A percentile compares a stretch with the other conserved stretches of the same genome.
Conservation (phyloP, 176 grass and related monocot species). For the Cocos nucifera region DNA sequence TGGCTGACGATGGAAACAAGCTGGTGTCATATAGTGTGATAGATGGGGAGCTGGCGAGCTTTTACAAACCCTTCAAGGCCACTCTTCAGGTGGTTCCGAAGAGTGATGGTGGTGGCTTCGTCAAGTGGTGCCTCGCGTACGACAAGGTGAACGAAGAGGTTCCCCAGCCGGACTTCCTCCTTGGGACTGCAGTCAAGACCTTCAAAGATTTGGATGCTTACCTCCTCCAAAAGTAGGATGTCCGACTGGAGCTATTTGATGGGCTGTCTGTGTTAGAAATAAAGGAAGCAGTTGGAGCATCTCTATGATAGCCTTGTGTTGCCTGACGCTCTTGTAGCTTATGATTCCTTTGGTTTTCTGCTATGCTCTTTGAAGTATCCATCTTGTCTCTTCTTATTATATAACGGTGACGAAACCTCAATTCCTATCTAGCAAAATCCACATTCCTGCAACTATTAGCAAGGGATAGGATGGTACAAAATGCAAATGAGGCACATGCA, state of each 20-base stretch:
- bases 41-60: conserved; percentile 57
- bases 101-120: conserved; percentile 27
- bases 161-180: conserved; percentile 57
- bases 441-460: too few relatives aligned
- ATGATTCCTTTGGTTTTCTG: too few relatives aligned
- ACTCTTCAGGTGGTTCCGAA: conserved; percentile 42
- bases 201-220: conserved; percentile 75
- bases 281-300: too few relatives aligned
- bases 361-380: too few relatives aligned
- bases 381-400: too few relatives aligned
- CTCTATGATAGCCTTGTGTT: too few relatives aligned
- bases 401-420: too few relatives aligned
- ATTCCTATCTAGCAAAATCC: too few relatives aligned
- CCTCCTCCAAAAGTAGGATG: conserved; percentile 56
- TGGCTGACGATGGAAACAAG: conserved; percentile 54
- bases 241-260: not conserved
- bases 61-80: conserved; percentile 68
- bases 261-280: too few relatives aligned
- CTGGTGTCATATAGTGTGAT: conserved; percentile 66
- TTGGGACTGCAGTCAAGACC: conserved; percentile 51
- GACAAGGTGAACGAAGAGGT: conserved; percentile 61
- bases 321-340: too few relatives aligned
- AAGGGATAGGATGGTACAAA: too few relatives aligned
- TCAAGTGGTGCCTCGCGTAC: conserved; percentile 57
- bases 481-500: too few relatives aligned